Percentiles rank a stretch among this genome's conserved stretches.
phyloP scores from a whole-genome alignment of 2,329 filamentous ascomycete genomes.

The Pseudogymnoascus sp. region DNA sequence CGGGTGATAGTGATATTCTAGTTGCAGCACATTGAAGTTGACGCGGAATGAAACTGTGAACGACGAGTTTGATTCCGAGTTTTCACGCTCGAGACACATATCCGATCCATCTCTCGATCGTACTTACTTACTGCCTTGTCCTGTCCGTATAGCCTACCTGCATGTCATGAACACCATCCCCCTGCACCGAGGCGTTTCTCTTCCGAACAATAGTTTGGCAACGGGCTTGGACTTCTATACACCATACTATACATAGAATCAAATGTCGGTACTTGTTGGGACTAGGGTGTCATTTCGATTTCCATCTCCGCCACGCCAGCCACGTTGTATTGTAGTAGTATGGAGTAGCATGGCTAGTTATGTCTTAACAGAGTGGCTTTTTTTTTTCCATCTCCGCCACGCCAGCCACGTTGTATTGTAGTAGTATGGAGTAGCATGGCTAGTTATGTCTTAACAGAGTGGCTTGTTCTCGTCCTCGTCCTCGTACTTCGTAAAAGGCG shows the following conservation, averaged over 20 bases:
- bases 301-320: background rate
- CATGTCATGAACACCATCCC: background rate
- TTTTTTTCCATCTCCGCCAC: background rate
- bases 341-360: background rate
- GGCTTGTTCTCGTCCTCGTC: background rate
- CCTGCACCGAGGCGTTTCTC: background rate
- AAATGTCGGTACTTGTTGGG: background rate
- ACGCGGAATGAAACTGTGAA: background rate
- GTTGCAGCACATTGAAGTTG: background rate
- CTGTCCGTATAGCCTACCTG: background rate
- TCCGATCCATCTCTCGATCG: background rate
- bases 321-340: background rate
- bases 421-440: background rate
- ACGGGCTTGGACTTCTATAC: background rate
- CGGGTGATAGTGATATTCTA: too few species aligned
- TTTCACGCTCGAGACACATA: background rate
- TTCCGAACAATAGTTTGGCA: background rate
- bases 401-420: background rate
- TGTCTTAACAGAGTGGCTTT: constrained; percentile 1
- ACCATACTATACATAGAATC: background rate
- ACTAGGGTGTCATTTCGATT: background rate
- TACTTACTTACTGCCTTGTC: too few species aligned
- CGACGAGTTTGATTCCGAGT: background rate
- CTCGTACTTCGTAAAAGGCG: background rate
- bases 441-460: background rate